A percentile compares a stretch with the other conserved stretches of the same genome.
Evolutionary conservation across 306 rosid species (phyloP).

Genomic region (Ormosia emarginata): DNA sequence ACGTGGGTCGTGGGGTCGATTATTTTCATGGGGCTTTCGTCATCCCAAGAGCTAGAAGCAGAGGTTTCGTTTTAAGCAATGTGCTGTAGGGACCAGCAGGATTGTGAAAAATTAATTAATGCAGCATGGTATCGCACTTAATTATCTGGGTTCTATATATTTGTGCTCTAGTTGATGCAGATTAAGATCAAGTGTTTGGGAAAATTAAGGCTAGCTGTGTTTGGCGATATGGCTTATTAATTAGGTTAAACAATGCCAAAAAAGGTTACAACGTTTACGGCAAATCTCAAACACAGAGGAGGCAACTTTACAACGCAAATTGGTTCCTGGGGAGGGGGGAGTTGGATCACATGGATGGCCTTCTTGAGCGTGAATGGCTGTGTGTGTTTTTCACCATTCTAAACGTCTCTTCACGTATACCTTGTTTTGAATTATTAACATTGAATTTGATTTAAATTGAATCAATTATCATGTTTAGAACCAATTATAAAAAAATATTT

Average conservation of each 20-base stretch:
- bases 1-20: neutral
- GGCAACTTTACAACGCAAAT: neutral
- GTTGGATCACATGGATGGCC: too few relatives aligned
- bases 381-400: too few relatives aligned
- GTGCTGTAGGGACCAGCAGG: neutral
- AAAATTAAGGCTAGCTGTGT: neutral
- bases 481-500: too few relatives aligned
- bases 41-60: neutral
- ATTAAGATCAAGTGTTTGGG: neutral
- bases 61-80: neutral
- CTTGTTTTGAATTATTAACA: too few relatives aligned
- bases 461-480: too few relatives aligned
- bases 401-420: too few relatives aligned
- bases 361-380: too few relatives aligned
- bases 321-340: too few relatives aligned
- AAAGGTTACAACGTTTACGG: neutral
- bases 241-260: neutral
- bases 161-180: neutral
- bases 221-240: neutral
- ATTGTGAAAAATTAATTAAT: neutral
- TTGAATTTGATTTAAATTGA: too few relatives aligned
- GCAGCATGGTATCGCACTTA: neutral
- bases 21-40: neutral
- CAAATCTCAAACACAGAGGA: neutral
- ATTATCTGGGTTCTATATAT: neutral